Percentiles rank a stretch among this genome's conserved stretches.
phyloP scores from a whole-genome alignment of 2,329 filamentous ascomycete genomes.

The Colletotrichum orbiculare region DNA sequence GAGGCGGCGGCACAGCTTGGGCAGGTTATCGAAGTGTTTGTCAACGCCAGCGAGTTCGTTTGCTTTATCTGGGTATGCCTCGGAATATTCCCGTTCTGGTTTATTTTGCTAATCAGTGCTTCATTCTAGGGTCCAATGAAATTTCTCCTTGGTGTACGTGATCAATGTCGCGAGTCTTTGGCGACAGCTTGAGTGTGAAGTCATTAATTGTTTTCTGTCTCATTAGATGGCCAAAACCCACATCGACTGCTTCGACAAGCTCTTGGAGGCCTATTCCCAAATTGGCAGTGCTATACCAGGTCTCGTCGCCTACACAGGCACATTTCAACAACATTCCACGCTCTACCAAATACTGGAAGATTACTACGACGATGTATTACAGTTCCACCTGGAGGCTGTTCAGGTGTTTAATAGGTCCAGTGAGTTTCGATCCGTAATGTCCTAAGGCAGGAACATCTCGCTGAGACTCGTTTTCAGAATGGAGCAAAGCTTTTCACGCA shows the following conservation, averaged over 20 bases:
- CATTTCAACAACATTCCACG: neutral
- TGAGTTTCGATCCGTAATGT: neutral
- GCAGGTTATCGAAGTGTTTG: conserved; percentile 7
- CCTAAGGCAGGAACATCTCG: neutral
- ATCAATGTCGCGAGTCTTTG: too few species aligned
- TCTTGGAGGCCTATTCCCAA: neutral
- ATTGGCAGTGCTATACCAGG: neutral
- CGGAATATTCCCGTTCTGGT: neutral
- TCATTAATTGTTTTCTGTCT: neutral
- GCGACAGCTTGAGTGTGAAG: neutral
- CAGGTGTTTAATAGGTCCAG: conserved; percentile 1
- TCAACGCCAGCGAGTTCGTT: conserved; percentile 6
- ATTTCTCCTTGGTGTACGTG: neutral
- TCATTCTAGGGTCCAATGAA: neutral
- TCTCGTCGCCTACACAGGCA: neutral
- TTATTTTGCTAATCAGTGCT: neutral
- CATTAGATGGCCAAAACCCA: neutral
- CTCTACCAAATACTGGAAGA: neutral
- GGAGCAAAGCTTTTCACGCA: neutral
- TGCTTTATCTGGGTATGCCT: conserved; percentile 6
- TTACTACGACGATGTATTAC: neutral
- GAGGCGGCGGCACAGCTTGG: conserved; percentile 3
- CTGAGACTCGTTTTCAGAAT: neutral
- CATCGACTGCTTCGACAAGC: neutral
- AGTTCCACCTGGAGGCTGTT: neutral